A percentile compares a stretch with the other conserved stretches of the same genome.
phyloP scores from a whole-genome alignment of 768 basidiomycete species.

The Coprinellus aureogranulatus region DNA sequence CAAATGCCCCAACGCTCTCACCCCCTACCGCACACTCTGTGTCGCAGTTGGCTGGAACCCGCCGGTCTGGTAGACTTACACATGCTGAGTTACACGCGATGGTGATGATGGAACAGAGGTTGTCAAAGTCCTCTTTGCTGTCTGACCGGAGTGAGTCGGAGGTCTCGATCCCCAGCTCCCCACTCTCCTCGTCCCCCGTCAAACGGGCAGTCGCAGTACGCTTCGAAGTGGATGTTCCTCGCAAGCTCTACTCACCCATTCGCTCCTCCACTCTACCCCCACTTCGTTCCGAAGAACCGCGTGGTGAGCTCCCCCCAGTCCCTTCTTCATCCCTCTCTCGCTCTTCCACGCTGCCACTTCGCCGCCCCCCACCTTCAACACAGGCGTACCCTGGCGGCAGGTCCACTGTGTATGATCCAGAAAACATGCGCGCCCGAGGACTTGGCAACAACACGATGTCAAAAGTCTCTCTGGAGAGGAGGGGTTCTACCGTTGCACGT shows the following conservation, averaged over 20 bases:
- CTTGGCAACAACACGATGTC: background rate
- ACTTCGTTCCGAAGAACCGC: background rate
- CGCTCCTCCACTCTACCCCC: conserved; percentile 7
- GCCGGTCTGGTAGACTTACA: conserved; percentile 25
- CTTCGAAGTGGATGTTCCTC: background rate
- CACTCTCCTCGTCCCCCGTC: conserved; percentile 7
- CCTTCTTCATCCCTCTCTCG: background rate
- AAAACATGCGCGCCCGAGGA: background rate
- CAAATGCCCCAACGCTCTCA: background rate
- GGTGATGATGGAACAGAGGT: conserved; percentile 32
- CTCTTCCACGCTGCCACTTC: background rate
- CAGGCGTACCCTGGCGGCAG: background rate
- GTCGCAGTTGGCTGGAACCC: background rate
- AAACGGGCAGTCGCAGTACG: background rate
- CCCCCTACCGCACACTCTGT: no score
- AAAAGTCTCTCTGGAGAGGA: background rate
- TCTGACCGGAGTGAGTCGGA: conserved; percentile 7
- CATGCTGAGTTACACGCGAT: conserved; percentile 34
- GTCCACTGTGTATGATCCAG: background rate
- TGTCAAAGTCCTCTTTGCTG: background rate
- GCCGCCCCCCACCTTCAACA: background rate
- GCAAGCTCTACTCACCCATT: background rate
- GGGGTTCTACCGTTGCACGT: background rate
- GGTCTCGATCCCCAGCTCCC: background rate
- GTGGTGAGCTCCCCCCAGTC: background rate